Conservation (phyloP, 306 rosid genomes). For the Lathyrus oleraceus region DNA sequence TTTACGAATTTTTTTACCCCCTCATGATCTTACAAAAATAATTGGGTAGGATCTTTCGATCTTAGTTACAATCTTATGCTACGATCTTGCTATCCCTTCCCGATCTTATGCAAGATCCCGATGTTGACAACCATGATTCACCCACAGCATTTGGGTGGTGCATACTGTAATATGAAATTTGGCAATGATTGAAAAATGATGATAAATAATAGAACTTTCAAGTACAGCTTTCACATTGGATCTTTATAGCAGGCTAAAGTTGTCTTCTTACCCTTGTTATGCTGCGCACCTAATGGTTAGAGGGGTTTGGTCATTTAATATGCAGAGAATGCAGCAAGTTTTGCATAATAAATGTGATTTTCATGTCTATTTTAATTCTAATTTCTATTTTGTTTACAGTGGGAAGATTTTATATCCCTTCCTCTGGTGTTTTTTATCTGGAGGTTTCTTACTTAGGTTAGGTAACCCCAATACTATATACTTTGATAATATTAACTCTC, state of each 20-base stretch:
- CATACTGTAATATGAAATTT: constrained; percentile 9
- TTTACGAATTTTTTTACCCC: no score
- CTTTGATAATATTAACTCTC: background rate
- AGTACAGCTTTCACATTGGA: background rate
- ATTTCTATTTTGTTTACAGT: background rate
- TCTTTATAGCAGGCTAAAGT: background rate
- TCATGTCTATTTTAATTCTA: background rate
- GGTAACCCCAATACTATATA: constrained; percentile 5
- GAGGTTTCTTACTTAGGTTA: background rate
- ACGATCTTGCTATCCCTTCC: no score
- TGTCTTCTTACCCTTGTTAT: background rate
- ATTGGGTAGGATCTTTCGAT: no score
- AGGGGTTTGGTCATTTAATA: background rate
- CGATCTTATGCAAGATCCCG: no score
- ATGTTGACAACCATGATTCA: no score
- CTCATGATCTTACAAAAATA: no score
- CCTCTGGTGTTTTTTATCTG: background rate
- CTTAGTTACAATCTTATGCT: no score
- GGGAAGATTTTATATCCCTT: background rate
- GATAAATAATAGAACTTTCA: background rate
- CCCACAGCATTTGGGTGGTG: background rate
- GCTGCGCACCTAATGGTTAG: background rate
- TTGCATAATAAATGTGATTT: constrained; percentile 17
- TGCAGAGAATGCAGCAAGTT: background rate
- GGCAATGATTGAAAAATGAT: constrained; percentile 1